Base-by-base conservation (phyloP, 495 filamentous ascomycete species). In the Evansstolkia leycettana region DNA sequence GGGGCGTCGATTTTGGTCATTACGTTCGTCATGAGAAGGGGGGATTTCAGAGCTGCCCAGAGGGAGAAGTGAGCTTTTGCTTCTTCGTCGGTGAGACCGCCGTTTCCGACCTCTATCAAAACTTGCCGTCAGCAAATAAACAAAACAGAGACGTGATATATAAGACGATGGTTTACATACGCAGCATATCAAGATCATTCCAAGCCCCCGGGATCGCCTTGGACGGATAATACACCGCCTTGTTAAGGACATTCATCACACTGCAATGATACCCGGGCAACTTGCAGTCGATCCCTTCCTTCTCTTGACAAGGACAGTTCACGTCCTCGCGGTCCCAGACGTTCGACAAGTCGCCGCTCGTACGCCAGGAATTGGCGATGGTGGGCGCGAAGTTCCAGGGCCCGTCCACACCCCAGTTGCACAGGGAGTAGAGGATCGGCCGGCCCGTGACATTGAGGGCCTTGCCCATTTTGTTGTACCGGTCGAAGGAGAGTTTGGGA, bases 381-480 rank as follows among this genome's bases (percentile, higher is more conserved):
- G 60, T 62, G 17, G 64, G 58, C 1, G 67, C 76, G 62, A 72
- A 80, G 31, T 67, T 64, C 68, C 68, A 70, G 1, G 60, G 61
- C 14, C 60, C 51, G 29, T 69, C 64, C 31, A 55, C 55, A 12
- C 53, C 61, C 73, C 75, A 76, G 36, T 72, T 59, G 52, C 75
- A 82, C 7, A 81, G 55, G 16, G 63, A 70, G 50, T 78, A 84
- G 28, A 80, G 54, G 30, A 84, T 81, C 0, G 62, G 64, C 16
- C 72, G 57, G 26, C 65, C 64, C 1, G 67, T 70, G 5, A 57
- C 60, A 12, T 70, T 54, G 7, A 83, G 57, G 9, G 80, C 80
- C 25, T 76, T 62, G 0, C 62, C 50, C 80, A 84, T 84, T 6
- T 55, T 58, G 9, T 50, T 53, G 47, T 76, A 83, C 18, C 74